Conservation (phyloP, 2,329 filamentous ascomycete species). For the Rhynchosporium secalis region DNA sequence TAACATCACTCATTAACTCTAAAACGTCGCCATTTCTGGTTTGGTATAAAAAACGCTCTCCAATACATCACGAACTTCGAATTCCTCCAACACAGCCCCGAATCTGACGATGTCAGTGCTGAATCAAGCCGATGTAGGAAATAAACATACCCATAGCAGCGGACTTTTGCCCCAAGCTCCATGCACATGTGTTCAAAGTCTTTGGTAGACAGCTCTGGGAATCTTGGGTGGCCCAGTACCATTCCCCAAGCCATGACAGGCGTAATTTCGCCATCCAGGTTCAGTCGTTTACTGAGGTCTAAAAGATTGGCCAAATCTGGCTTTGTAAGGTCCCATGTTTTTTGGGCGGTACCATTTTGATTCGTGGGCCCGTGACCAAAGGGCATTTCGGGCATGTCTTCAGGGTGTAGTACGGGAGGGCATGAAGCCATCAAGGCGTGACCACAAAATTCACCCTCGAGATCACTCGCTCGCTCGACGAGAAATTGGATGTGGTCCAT, state of each 20-base stretch:
- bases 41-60: conserved; percentile 37
- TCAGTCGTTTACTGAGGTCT: conserved; percentile 78
- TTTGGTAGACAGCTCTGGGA: conserved; percentile 61
- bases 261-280: conserved; percentile 87
- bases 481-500: conserved; percentile 87
- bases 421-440: conserved; percentile 94
- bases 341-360: conserved; percentile 38
- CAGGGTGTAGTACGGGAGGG: conserved; percentile 57
- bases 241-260: conserved; percentile 94
- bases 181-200: conserved; percentile 74
- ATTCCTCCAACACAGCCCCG: conserved; percentile 69
- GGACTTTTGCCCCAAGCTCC: conserved; percentile 75
- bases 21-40: conserved; percentile 25
- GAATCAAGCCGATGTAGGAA: not conserved
- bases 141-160: conserved; percentile 83
- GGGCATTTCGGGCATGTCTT: conserved; percentile 51
- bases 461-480: conserved; percentile 58
- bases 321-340: conserved; percentile 78
- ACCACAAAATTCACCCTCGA: conserved; percentile 72
- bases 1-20: conserved; percentile 7
- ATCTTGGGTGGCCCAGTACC: conserved; percentile 70
- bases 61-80: conserved; percentile 49
- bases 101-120: conserved; percentile 49
- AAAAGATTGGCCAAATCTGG: conserved; percentile 78
- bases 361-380: conserved; percentile 48